Evolutionary conservation across 1,284 basidiomycete species (phyloP).

Genomic region (Irpex sp.): DNA sequence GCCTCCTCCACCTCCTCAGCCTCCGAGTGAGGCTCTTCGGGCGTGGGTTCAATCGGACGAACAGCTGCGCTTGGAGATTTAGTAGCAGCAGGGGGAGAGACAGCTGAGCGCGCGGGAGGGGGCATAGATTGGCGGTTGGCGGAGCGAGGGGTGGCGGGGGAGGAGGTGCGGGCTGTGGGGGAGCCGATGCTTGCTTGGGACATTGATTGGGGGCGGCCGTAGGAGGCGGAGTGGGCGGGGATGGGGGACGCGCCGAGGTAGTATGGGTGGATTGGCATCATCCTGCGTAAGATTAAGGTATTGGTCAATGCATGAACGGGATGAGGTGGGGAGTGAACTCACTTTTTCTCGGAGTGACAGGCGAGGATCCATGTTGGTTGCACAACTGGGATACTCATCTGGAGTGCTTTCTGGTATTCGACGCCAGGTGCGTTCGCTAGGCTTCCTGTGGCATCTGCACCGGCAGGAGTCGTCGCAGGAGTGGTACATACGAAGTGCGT

Average conservation of each 20-base stretch:
- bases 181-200: conserved; percentile 57
- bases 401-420: conserved; percentile 87
- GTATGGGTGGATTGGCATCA: conserved; percentile 80
- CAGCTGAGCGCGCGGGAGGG: conserved; percentile 36
- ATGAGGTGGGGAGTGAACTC: conserved; percentile 21
- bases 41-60: conserved; percentile 39
- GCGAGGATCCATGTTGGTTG: conserved; percentile 89
- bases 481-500: conserved; percentile 95
- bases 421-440: conserved; percentile 57
- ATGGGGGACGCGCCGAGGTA: conserved; percentile 67
- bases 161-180: conserved; percentile 35
- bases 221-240: conserved; percentile 38
- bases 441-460: conserved; percentile 50
- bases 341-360: conserved; percentile 80
- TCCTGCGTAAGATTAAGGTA: conserved; percentile 40
- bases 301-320: neutral
- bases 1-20: conserved; percentile 23
- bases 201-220: conserved; percentile 67
- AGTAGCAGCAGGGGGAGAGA: conserved; percentile 32
- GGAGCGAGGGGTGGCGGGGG: conserved; percentile 28
- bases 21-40: conserved; percentile 37
- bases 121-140: conserved; percentile 59
- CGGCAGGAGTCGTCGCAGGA: conserved; percentile 60
- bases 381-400: conserved; percentile 86
- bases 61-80: conserved; percentile 24